Base-by-base conservation (phyloP, 257 asterid species). In the Petunia axillaris region DNA sequence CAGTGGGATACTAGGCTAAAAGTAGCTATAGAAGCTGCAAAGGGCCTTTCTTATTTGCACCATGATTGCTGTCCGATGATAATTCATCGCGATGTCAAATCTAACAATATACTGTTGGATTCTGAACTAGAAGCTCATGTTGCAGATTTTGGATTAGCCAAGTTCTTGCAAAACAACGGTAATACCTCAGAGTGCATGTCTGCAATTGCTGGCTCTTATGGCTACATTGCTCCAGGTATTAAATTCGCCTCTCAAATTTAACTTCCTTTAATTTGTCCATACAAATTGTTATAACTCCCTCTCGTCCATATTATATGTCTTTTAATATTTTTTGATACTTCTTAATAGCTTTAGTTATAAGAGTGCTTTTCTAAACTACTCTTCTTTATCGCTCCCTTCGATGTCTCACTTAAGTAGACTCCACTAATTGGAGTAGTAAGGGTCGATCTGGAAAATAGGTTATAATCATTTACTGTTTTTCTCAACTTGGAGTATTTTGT, bases 201-300 rank as follows among this genome's bases (percentile, higher is more conserved):
- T 57, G 87, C 89, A 60, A 86, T 86, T 68, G 89, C 87, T 2
- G 89, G 89, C 55, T 84, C 89, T 70, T 86, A 84, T 54, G 89
- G 89, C 86, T 86, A 86, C 84, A 86, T 86, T 84, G 89, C 89
- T 70, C 89, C 87, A 80, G 89, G 89, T 86, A 54, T 76, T 62
- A 35, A 36, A 35, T 62, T 62, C 4, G 67, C 43, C 13, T 62
- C 67, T 35, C 15, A 37, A 62, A 62, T 62, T 62, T 62, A 62
- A 62, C 25, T 25, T 4, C 43, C 43, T 35, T 10, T 36, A 9
- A 59, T 48, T 71, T 71, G 3, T 71, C 37, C 77, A 71, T 71
- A 71, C 11, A 71, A 46, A 50, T 71, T 8, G 59, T 48, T 65
- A 11, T 64, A 64, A 65, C 40, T 65, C 40, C 50, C 2, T 65